Evolutionary conservation across 169 alveolate genomes (phyloP), one percentile per base, ranked within the genome.

Genomic region (Plasmodium berghei): DNA sequence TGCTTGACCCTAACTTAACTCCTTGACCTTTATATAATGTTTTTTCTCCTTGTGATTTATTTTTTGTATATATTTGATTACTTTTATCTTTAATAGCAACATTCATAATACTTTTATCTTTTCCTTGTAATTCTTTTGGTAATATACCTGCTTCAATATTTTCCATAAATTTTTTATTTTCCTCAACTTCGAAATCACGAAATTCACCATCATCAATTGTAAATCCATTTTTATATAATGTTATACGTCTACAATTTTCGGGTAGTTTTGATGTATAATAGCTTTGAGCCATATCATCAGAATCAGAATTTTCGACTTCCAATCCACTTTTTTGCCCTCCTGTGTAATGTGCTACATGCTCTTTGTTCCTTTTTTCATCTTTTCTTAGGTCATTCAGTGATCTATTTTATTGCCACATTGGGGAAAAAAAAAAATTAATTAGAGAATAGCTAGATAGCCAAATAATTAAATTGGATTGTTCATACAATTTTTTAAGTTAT

Each of bases 141-240:
- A 98, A 98, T n/a, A 96, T 83, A 2, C 98, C 98, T 70, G 96
- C 94, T 72, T 95, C 97, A 6, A 98, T 93, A 87, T 97, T 97
- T n/a, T 93, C 88, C 93, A 98, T 93, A 73, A 98, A 98, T 67
- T 92, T 72, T 52, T 95, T 94, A 87, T 97, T 98, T 75, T 97
- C 97, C 12, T 97, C 97, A 3, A 90, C 52, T 16, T 93, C 83
- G 54, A 96, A 95, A 45, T 96, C 97, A 72, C 99, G 92, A 87
- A 97, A 98, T 40, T 95, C 97, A 9, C 98, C 98, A 59, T 96
- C 97, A 90, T 97, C 98, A 20, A 98, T 95, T 12, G 91, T 92
- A 89, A 98, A 98, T 2, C 99, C 99, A 69, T 96, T 97, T 86
- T 93, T 72, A 75, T 95, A 98, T 72, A 97, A 73, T 16, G 83